A percentile compares a stretch with the other conserved stretches of the same genome.
phyloP scores from a whole-genome alignment of 305 asterid species.

The Fraxinus paxiana region DNA sequence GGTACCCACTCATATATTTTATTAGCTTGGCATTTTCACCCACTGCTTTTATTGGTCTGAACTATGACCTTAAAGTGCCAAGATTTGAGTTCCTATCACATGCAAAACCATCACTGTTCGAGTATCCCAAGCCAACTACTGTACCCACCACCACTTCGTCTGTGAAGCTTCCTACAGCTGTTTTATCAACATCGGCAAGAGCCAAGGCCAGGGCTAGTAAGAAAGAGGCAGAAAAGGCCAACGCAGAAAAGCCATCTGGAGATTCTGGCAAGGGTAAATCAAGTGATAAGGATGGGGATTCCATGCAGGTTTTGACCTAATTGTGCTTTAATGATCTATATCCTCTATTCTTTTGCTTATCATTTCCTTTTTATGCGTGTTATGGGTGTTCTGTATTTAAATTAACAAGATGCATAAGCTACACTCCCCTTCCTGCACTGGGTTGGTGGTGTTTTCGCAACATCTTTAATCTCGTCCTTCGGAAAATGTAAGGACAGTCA shows the following conservation, averaged over 20 bases:
- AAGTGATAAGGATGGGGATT: constrained; percentile 63
- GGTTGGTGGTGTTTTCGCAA: background rate
- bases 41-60: constrained; percentile 86
- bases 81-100: constrained; percentile 86
- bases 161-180: constrained; percentile 85
- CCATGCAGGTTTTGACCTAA: constrained; percentile 63
- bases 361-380: background rate
- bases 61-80: constrained; percentile 85
- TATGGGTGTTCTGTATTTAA: background rate
- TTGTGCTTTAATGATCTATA: constrained; percentile 2
- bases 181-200: constrained; percentile 81
- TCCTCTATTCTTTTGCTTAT: background rate
- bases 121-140: constrained; percentile 88
- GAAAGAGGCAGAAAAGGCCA: constrained; percentile 79
- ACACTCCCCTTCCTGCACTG: background rate
- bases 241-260: constrained; percentile 47
- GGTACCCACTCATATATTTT: constrained; percentile 97
- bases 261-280: constrained; percentile 56
- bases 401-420: background rate
- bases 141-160: constrained; percentile 76
- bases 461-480: background rate
- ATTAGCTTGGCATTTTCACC: constrained; percentile 90
- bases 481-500: background rate
- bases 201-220: constrained; percentile 86
- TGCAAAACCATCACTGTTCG: constrained; percentile 90